Evolutionary conservation across 139 green algal genomes (phyloP).

Genomic region (Chlorella sp.): DNA sequence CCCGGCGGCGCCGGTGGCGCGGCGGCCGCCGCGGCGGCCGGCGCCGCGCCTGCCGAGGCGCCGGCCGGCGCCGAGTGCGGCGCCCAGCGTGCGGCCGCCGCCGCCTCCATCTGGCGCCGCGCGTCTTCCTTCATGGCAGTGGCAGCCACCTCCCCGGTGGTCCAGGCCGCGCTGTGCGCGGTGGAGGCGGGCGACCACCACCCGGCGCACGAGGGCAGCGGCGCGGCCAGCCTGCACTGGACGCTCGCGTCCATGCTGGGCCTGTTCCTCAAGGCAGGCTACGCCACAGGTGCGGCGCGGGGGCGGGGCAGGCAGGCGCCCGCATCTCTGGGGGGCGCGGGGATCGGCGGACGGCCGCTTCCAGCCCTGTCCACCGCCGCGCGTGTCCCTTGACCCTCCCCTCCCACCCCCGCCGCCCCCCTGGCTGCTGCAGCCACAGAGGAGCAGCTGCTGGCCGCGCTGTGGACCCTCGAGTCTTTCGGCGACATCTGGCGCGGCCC

Average conservation of each 20-base stretch:
- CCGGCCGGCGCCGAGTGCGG: neutral
- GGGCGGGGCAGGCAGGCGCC: neutral
- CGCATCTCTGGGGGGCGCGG: neutral
- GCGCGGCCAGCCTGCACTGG: neutral
- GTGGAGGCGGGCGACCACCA: conserved; percentile 6
- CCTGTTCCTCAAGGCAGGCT: conserved; percentile 8
- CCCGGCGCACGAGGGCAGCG: neutral
- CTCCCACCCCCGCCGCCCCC: neutral
- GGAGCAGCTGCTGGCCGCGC: conserved; percentile 7
- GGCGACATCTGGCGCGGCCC: conserved; percentile 2
- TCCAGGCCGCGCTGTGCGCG: conserved; percentile 15
- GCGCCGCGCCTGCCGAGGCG: no score
- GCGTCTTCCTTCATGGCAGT: conserved; percentile 7
- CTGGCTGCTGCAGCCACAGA: conserved; percentile 11
- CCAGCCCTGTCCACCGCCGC: neutral
- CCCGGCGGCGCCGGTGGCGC: neutral
- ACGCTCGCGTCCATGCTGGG: conserved; percentile 20
- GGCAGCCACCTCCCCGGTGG: conserved; percentile 1
- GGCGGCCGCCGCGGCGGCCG: neutral
- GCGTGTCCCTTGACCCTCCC: neutral
- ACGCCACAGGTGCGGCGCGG: neutral
- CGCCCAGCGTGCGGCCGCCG: neutral
- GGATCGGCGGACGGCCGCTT: neutral
- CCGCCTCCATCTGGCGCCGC: conserved; percentile 10
- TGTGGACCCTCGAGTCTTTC: conserved; percentile 21